Conservation (phyloP, 139 green algal genomes). For the Haematococcus sp. region DNA sequence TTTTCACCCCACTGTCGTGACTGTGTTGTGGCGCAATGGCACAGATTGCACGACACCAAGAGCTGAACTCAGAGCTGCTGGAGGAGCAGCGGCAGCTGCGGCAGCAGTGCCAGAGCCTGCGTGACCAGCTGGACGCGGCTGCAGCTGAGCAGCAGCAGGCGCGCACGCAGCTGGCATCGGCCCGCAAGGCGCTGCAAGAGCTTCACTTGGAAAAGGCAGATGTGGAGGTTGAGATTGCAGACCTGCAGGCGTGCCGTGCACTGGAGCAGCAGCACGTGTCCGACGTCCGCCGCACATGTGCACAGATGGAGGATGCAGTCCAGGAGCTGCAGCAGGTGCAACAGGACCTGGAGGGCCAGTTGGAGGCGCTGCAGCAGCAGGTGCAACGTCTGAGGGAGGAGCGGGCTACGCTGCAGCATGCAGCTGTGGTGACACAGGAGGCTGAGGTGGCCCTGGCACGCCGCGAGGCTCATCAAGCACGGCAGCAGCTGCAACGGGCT, state of each 20-base stretch:
- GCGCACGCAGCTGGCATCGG: not conserved
- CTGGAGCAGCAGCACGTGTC: conserved; percentile 10
- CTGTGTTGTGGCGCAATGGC: no score
- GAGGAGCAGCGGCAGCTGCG: conserved; percentile 23
- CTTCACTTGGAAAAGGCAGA: not conserved
- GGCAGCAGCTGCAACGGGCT: conserved; percentile 11
- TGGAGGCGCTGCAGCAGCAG: not conserved
- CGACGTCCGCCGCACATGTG: not conserved
- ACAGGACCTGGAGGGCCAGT: not conserved
- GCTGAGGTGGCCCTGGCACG: not conserved
- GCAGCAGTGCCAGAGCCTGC: not conserved
- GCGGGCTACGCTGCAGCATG: not conserved
- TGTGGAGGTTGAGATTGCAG: conserved; percentile 15
- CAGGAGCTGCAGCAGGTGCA: conserved; percentile 8
- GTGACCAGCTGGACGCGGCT: conserved; percentile 19
- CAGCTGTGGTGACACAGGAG: not conserved
- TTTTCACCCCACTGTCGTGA: no score
- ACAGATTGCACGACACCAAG: conserved; percentile 17
- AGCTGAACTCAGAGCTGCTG: conserved; percentile 17
- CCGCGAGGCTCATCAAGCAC: not conserved
- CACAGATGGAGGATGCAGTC: not conserved
- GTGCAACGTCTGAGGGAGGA: not conserved
- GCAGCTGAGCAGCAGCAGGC: conserved; percentile 7
- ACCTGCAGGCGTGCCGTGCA: not conserved
- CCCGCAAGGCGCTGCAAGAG: conserved; percentile 12